Base-by-base conservation (phyloP, 192 early-diverging fungal species). In the Coemansia sp. region DNA sequence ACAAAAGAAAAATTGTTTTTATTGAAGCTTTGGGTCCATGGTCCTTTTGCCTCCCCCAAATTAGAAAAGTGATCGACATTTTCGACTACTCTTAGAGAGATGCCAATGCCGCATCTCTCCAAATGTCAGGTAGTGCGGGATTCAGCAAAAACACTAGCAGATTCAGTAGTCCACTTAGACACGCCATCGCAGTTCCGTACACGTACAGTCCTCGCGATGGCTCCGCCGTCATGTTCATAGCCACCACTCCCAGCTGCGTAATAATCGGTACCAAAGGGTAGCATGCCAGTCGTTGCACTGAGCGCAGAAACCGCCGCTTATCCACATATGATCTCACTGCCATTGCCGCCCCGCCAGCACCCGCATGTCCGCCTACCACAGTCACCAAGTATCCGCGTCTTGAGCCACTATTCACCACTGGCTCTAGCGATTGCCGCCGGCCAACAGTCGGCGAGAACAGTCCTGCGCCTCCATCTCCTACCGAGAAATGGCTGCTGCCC, bases 241-340 rank as follows among this genome's bases (percentile, higher is more conserved):
- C 76, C 39, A 83, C 81, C 0, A 70, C 35, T 40, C 75, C 75
- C 45, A 78, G 67, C 61, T 75, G 76, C 45, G 81, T 73, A 58
- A 83, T 61, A 4, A 78, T 61, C 3, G 81, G 75, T 3, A 83
- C 70, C 61, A 83, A 12, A 3, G 81, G 81, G 30, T 83, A 83
- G 41, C 67, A 60, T 2, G 49, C 70, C 64, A 83, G 67, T 1
- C 75, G 75, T 32, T 77, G 75, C 34, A 83, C 65, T 2, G 81
- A 83, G 32, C 70, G 44, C 18, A 78, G 67, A 22, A 83, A 78
- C 63, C 70, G 62, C 12, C 43, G 50, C 61, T 72, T 78, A 32
- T 75, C 75, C 29, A 75, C 70, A 53, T 69, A 78, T 44, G 75
- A 72, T 20, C 75, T 61, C 38, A 76, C 69, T 0, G 74, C 74